These are phyloP conservation scores for Boletus bicolor DNA, from an alignment of 768 basidiomycete species.

Conservation along the genomic window DNA sequence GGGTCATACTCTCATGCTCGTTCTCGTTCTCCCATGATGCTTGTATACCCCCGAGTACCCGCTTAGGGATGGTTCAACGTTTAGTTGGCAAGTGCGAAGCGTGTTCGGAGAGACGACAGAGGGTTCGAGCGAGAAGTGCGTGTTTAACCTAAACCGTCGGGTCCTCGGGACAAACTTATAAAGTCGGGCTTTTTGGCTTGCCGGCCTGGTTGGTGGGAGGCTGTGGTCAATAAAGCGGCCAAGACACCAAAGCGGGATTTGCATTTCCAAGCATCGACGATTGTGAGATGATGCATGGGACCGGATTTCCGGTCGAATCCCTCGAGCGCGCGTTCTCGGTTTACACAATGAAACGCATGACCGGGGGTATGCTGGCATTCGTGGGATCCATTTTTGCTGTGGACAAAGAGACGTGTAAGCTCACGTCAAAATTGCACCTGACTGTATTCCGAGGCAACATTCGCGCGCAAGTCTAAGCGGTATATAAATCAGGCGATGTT, in stretches of 20 bases:
- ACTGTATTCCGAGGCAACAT: not conserved
- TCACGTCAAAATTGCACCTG: not conserved
- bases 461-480: conserved; percentile 8
- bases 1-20: conserved; percentile 5
- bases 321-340: not conserved
- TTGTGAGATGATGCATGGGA: not conserved
- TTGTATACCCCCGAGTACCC: not conserved
- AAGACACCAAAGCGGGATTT: not conserved
- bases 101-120: conserved; percentile 6
- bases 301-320: not conserved
- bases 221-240: not conserved
- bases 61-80: not conserved
- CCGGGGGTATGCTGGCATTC: not conserved
- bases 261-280: not conserved
- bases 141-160: not conserved
- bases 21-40: not conserved
- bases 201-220: not conserved
- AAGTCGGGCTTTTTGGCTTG: no score
- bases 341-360: not conserved
- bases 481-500: conserved; percentile 16
- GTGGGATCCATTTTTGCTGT: not conserved
- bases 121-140: conserved; percentile 20
- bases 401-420: not conserved
- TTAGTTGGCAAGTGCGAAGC: conserved; percentile 40
- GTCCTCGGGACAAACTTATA: not conserved